Evolutionary conservation across 768 basidiomycete species (phyloP).

Genomic region (Amanita phalloides): DNA sequence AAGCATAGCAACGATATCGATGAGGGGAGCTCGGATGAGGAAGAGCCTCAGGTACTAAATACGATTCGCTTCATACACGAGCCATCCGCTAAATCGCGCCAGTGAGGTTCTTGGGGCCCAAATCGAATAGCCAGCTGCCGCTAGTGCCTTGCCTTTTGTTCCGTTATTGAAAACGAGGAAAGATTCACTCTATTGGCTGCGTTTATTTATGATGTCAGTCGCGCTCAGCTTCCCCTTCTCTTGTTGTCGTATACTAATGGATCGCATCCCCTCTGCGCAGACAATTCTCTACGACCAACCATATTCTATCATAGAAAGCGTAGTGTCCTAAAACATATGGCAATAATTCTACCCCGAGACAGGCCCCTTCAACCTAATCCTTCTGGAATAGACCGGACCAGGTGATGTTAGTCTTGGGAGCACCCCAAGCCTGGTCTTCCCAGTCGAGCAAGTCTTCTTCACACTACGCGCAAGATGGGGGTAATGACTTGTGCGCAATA

Average conservation of each 20-base stretch:
- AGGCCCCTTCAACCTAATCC: not conserved
- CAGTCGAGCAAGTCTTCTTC: slow-evolving; percentile 1
- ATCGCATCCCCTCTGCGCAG: no score
- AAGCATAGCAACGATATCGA: slow-evolving; percentile 1
- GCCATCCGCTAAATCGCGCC: no score
- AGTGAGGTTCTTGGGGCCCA: no score
- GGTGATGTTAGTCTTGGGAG: not conserved
- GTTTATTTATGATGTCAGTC: no score
- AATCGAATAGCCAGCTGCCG: no score
- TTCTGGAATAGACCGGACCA: not conserved
- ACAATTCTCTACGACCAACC: no score
- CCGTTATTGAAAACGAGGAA: no score
- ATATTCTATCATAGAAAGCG: not conserved
- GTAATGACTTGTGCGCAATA: not conserved
- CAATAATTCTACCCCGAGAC: not conserved
- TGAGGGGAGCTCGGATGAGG: slow-evolving; percentile 1
- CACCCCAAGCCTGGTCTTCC: slow-evolving; percentile 3
- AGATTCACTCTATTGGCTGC: no score
- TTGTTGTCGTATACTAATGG: no score
- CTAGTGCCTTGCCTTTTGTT: no score
- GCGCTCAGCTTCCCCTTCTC: no score
- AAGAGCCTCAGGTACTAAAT: not conserved
- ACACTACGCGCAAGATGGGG: not conserved
- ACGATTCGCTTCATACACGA: no score
- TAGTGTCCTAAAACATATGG: not conserved